Percentiles rank a stretch among this genome's conserved stretches.
phyloP scores from a whole-genome alignment of 2,329 filamentous ascomycete genomes.

The Camillea tinctor region DNA sequence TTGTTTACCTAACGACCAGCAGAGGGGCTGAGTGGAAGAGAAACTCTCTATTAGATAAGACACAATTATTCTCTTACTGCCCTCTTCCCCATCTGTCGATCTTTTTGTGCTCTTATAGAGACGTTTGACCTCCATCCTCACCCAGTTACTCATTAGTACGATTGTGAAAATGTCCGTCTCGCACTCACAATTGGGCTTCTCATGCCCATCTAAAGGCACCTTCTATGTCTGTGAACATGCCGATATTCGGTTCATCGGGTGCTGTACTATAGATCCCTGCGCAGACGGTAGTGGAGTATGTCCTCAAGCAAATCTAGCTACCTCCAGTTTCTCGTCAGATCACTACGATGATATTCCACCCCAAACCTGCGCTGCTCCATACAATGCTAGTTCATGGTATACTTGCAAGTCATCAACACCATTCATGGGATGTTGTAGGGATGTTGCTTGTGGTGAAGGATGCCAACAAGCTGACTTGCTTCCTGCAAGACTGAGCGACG shows the following conservation, averaged over 20 bases:
- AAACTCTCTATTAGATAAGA: background rate
- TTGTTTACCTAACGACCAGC: background rate
- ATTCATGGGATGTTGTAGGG: slow-evolving; percentile 38
- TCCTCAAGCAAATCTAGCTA: slow-evolving; percentile 30
- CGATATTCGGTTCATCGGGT: background rate
- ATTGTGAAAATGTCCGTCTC: background rate
- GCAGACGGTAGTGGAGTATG: slow-evolving; percentile 29
- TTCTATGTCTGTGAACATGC: background rate
- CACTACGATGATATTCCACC: slow-evolving; percentile 33
- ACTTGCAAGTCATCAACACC: slow-evolving; percentile 33
- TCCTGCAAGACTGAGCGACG: slow-evolving; percentile 20
- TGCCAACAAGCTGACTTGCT: slow-evolving; percentile 32
- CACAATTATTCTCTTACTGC: background rate
- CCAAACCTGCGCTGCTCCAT: slow-evolving; percentile 30
- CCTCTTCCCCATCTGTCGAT: background rate
- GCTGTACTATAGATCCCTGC: background rate
- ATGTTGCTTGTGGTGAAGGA: slow-evolving; percentile 31
- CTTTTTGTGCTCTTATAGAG: background rate
- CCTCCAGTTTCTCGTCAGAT: slow-evolving; percentile 33
- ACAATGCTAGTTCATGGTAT: slow-evolving; percentile 28
- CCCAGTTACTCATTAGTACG: background rate
- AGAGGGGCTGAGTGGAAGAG: background rate
- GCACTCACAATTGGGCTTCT: background rate
- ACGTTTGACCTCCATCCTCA: background rate
- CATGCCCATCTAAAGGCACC: background rate